phyloP scores from a whole-genome alignment of 139 green algal genomes.

The Coelastrella sp. region DNA sequence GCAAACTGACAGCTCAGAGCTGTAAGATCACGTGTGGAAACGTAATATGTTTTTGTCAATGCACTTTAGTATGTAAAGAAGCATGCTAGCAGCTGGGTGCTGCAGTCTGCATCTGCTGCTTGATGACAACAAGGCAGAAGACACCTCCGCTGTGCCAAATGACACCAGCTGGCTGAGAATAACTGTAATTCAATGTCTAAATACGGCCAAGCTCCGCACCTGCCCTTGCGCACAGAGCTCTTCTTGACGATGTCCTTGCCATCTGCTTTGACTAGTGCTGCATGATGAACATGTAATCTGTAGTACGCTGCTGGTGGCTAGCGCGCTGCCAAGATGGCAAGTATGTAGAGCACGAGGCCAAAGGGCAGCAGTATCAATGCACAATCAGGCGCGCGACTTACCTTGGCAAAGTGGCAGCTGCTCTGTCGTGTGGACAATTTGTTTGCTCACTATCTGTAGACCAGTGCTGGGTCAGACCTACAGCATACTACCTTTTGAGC shows the following conservation, averaged over 20 bases:
- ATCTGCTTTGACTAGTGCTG: constrained; percentile 77
- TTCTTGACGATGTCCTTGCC: constrained; percentile 92
- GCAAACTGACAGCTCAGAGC: too few relatives aligned
- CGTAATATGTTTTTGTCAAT: too few relatives aligned
- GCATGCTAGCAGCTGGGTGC: too few relatives aligned
- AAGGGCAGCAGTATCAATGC: background rate
- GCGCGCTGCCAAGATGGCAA: background rate
- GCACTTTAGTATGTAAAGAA: too few relatives aligned
- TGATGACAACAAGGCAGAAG: too few relatives aligned
- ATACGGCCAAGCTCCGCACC: too few relatives aligned
- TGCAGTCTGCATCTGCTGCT: too few relatives aligned
- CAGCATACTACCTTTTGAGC: background rate
- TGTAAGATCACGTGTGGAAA: too few relatives aligned
- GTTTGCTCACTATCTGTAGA: constrained; percentile 31
- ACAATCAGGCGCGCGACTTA: background rate
- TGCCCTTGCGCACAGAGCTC: constrained; percentile 71
- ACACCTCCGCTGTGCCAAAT: too few relatives aligned
- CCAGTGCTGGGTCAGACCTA: background rate
- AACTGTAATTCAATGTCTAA: too few relatives aligned
- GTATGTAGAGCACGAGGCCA: background rate
- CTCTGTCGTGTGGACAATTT: constrained; percentile 15
- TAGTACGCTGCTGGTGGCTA: background rate
- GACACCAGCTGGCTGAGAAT: too few relatives aligned
- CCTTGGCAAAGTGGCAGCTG: constrained; percentile 43
- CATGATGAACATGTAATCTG: background rate